Percentiles rank a stretch among this genome's conserved stretches.
These are phyloP conservation scores for Coleophoma crateriformis DNA, from an alignment of 2,329 filamentous ascomycete genomes.

Conservation along the genomic window DNA sequence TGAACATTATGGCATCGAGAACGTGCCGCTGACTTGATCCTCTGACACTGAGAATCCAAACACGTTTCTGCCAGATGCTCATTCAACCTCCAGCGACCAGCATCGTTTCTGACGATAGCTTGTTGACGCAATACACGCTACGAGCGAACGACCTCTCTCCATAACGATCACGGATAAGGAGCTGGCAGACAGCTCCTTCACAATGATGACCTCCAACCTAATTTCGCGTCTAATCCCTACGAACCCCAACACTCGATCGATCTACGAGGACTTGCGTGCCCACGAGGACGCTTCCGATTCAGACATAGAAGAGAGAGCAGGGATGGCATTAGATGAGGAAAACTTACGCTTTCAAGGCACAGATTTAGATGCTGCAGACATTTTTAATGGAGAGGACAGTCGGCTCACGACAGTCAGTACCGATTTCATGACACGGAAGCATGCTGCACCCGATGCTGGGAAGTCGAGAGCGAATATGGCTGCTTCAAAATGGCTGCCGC, in stretches of 20 bases:
- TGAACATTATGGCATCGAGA: constrained; percentile 14
- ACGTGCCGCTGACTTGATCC: neutral
- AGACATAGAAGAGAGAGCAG: constrained; percentile 26
- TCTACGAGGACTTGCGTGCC: constrained; percentile 27
- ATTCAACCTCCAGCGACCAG: constrained; percentile 7
- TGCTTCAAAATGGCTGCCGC: constrained; percentile 18
- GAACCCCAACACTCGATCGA: constrained; percentile 24
- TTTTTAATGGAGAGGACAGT: constrained; percentile 24
- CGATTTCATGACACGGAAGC: constrained; percentile 19
- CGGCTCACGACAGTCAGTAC: constrained; percentile 24
- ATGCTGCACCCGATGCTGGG: constrained; percentile 6
- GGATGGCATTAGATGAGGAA: constrained; percentile 26
- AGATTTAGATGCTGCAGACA: constrained; percentile 23
- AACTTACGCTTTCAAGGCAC: constrained; percentile 26
- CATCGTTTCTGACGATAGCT: constrained; percentile 12
- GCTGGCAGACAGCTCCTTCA: neutral
- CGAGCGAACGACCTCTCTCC: no score
- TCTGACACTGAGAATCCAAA: neutral
- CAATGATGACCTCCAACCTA: constrained; percentile 27
- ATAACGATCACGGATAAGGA: no score
- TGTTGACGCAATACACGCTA: neutral
- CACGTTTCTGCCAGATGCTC: constrained; percentile 10
- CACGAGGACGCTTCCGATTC: constrained; percentile 24
- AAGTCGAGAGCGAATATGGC: constrained; percentile 5
- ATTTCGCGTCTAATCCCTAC: constrained; percentile 25